Evolutionary conservation across 208 protist genomes (phyloP).

Genomic region (Acanthamoeba culbertsoni): DNA sequence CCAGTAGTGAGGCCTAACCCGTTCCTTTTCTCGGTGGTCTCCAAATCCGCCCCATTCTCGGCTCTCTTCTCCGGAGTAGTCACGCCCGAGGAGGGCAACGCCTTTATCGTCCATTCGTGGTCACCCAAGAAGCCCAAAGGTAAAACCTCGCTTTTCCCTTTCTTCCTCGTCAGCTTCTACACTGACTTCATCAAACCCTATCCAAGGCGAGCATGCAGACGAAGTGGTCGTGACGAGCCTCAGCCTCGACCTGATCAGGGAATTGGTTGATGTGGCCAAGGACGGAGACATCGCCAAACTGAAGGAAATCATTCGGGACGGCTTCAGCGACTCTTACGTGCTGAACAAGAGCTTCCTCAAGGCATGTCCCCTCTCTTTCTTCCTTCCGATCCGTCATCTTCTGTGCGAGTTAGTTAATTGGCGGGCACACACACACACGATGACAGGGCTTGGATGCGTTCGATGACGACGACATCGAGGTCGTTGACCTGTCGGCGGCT

Average conservation of each 20-base stretch:
- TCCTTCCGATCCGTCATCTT: neutral
- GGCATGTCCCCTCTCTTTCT: neutral
- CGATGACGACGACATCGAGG: neutral
- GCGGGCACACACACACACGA: neutral
- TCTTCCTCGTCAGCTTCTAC: neutral
- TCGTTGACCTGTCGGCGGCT: neutral
- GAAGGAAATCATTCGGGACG: slow-evolving; percentile 24
- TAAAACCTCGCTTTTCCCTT: neutral
- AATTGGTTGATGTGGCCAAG: neutral
- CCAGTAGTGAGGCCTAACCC: neutral
- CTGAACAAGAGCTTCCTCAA: slow-evolving; percentile 51
- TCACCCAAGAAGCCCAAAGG: neutral
- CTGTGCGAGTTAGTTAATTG: neutral
- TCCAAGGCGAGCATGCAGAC: neutral
- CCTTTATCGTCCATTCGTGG: slow-evolving; percentile 34
- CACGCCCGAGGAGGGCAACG: slow-evolving; percentile 20
- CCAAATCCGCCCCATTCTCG: slow-evolving; percentile 9
- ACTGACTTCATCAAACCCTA: neutral
- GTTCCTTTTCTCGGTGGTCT: slow-evolving; percentile 31
- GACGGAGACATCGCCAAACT: slow-evolving; percentile 11
- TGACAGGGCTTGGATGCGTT: neutral
- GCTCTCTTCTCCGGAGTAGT: slow-evolving; percentile 11
- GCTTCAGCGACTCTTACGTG: slow-evolving; percentile 43
- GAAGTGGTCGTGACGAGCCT: neutral
- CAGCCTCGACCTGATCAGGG: neutral